Base-by-base conservation (phyloP, 2,329 filamentous ascomycete species). In the Apiospora phragmitis region DNA sequence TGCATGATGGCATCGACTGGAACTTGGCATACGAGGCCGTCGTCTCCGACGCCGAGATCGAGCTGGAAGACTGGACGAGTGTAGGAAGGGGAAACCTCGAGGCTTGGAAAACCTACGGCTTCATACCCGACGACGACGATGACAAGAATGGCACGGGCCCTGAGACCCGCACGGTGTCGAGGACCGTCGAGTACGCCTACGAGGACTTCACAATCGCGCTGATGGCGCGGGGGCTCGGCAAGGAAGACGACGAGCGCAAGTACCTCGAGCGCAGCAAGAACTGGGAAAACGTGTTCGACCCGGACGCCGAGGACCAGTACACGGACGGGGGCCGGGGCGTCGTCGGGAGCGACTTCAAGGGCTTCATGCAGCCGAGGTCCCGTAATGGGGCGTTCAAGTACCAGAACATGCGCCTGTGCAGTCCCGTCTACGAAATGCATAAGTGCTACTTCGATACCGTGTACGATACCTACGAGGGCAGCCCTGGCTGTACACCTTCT, bases 161-260 rank as follows among this genome's bases (percentile, higher is more conserved):
- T 0, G 87, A 88, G 74, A 93, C 90, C 55, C 55, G 49, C 18
- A 62, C 87, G 69, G 88, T 95, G 24, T 93, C 90, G 3, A 87
- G 93, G 4, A 94, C 92, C 0, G 89, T 95, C 5, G 93, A 95
- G 79, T 95, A 95, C 78, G 90, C 92, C 0, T 95, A 95, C 81
- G 88, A 95, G 75, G 93, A 95, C 81, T 95, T 91, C 75, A 89
- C 88, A 73, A 89, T 93, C 70, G 88, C 89, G 1, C 80, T 87
- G 24, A 86, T 94, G 70, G 91, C 92, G 1, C 83, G 84, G 5
- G 86, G 84, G 0, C 81, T 94, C 6, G 89, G 88, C 1, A 74
- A 72, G 43, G 82, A 86, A 68, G 76, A 72, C 26, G 91, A 92
- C 70, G 86, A 87, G 62, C 77, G 79, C 32, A 92, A 90, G 76